phyloP scores from a whole-genome alignment of 352 stramenopile genomes.

The Phytophthora kernoviae region DNA sequence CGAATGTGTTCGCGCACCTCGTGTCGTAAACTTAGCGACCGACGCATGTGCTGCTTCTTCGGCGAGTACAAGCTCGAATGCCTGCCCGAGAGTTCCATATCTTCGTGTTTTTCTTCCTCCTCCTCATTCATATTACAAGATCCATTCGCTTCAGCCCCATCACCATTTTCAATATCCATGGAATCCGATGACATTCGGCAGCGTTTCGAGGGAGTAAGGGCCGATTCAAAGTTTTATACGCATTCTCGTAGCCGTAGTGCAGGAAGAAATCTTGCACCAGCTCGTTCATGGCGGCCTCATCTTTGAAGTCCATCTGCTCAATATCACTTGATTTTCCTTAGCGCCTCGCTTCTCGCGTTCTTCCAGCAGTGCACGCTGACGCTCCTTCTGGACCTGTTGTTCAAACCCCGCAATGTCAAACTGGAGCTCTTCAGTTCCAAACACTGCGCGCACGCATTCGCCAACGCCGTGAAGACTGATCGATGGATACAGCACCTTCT shows the following conservation, averaged over 20 bases:
- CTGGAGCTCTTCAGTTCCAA: constrained; percentile 32
- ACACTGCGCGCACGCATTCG: constrained; percentile 44
- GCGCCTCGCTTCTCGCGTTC: constrained; percentile 18
- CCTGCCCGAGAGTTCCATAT: constrained; percentile 3
- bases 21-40: constrained; percentile 37
- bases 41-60: constrained; percentile 13
- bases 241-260: constrained; percentile 44
- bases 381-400: constrained; percentile 49
- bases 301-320: constrained; percentile 21
- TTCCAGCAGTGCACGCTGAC: constrained; percentile 40
- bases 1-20: constrained; percentile 45
- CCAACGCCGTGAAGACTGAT: constrained; percentile 54
- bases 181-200: constrained; percentile 10
- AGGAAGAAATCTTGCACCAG: constrained; percentile 50
- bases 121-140: constrained; percentile 15
- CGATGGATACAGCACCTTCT: constrained; percentile 42
- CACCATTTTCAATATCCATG: constrained; percentile 8
- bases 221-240: constrained; percentile 33
- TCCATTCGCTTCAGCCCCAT: constrained; percentile 5
- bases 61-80: constrained; percentile 2
- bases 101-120: constrained; percentile 16
- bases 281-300: constrained; percentile 39
- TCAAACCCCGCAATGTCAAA: constrained; percentile 59
- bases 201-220: constrained; percentile 8
- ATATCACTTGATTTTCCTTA: neutral